A percentile compares a stretch with the other conserved stretches of the same genome.
These are phyloP conservation scores for Puccinia horiana DNA, from an alignment of 1,284 basidiomycete species.

Conservation along the genomic window DNA sequence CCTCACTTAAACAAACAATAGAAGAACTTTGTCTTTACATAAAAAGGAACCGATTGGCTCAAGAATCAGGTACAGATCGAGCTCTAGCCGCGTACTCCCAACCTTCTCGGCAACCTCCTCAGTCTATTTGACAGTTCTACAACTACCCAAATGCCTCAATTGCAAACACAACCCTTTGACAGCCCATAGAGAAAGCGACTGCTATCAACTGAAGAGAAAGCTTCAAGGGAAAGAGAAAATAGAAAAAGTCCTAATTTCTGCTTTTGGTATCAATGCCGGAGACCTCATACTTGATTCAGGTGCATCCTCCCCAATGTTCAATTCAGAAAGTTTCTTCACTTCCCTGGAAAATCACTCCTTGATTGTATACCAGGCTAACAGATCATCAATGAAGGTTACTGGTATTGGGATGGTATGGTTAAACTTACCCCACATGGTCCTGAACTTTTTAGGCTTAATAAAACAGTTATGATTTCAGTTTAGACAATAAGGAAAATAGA, in stretches of 20 bases:
- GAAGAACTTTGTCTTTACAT: conserved; percentile 1
- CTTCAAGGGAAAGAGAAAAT: no score
- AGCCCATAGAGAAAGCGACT: not conserved
- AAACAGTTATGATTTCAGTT: no score
- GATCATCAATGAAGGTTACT: not conserved
- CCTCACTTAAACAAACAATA: not conserved
- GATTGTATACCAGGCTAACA: not conserved
- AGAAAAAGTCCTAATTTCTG: not conserved
- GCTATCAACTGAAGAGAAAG: not conserved
- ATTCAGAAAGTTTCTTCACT: not conserved
- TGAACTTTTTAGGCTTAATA: no score
- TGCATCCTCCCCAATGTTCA: not conserved
- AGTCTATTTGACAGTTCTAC: not conserved
- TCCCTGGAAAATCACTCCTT: not conserved
- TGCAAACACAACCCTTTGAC: not conserved
- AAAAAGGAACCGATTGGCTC: not conserved
- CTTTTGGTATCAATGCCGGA: not conserved
- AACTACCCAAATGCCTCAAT: not conserved
- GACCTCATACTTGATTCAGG: conserved; percentile 8
- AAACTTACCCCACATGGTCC: not conserved
- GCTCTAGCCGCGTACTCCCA: not conserved
- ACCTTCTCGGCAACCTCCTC: not conserved
- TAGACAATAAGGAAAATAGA: no score
- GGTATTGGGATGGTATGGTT: not conserved
- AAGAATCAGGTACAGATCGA: not conserved